Conservation (phyloP, 495 filamentous ascomycete species). For the Penicillium manginii region DNA sequence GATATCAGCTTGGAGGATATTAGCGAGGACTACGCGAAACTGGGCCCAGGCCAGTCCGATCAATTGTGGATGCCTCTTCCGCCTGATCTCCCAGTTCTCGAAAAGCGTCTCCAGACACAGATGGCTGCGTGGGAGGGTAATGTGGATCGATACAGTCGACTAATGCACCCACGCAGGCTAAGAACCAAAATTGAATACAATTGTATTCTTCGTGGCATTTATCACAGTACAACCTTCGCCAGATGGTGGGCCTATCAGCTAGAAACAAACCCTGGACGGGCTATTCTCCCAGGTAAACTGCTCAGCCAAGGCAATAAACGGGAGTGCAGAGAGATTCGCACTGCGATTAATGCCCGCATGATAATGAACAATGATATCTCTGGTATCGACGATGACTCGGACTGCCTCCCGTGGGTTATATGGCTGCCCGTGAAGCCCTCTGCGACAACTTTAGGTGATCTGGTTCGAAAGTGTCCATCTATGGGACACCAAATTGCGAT, state of each 20-base stretch:
- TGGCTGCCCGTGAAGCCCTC: constrained; percentile 20
- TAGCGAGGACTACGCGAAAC: constrained; percentile 17
- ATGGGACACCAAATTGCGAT: constrained; percentile 25
- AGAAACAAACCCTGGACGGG: constrained; percentile 17
- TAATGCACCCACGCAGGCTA: constrained; percentile 21
- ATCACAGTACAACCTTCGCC: constrained; percentile 32
- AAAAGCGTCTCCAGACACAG: constrained; percentile 29
- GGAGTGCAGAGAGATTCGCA: constrained; percentile 19
- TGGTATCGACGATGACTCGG: constrained; percentile 18
- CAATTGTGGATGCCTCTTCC: constrained; percentile 28
- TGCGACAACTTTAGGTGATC: constrained; percentile 16
- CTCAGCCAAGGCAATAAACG: constrained; percentile 9
- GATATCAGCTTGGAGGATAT: constrained; percentile 15
- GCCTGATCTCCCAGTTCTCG: constrained; percentile 28
- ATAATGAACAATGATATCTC: constrained; percentile 31
- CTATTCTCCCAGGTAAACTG: constrained; percentile 16
- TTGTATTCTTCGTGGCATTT: constrained; percentile 30
- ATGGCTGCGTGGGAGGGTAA: constrained; percentile 33
- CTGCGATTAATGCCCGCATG: constrained; percentile 26
- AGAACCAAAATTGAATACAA: constrained; percentile 18
- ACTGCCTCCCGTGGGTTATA: constrained; percentile 24
- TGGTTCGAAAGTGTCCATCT: constrained; percentile 21
- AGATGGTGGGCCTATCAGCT: constrained; percentile 31
- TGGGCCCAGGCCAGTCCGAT: constrained; percentile 16
- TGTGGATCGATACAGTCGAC: constrained; percentile 32